Conservation (phyloP, 306 rosid genomes). For the Purshia tridentata region DNA sequence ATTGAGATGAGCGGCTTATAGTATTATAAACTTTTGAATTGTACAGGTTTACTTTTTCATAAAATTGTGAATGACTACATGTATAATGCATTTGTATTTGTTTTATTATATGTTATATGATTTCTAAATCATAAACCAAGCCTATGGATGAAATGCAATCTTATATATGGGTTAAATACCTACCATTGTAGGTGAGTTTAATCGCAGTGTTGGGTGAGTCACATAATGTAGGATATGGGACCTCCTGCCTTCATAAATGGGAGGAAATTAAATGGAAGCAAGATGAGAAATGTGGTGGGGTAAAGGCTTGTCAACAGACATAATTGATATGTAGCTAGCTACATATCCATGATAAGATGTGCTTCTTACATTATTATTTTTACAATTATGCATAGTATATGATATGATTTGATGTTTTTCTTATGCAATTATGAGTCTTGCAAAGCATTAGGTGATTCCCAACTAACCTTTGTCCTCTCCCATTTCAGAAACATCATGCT, state of each 20-base stretch:
- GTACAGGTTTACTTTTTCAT: too few species aligned
- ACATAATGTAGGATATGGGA: slow-evolving; percentile 3
- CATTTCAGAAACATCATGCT: slow-evolving; percentile 26
- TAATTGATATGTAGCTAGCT: slow-evolving; percentile 30
- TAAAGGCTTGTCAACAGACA: slow-evolving; percentile 18
- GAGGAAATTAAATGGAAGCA: neutral
- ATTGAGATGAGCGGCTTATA: too few species aligned
- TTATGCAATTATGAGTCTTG: slow-evolving; percentile 6
- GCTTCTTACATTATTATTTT: too few species aligned
- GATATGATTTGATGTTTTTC: slow-evolving; percentile 41
- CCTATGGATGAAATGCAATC: neutral
- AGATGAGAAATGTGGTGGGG: slow-evolving; percentile 37
- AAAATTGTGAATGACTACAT: too few species aligned
- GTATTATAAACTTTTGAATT: too few species aligned
- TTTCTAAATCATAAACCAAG: neutral
- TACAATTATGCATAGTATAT: neutral
- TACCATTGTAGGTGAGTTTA: neutral
- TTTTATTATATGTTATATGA: too few species aligned
- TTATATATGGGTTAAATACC: neutral
- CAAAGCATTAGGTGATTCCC: slow-evolving; percentile 32
- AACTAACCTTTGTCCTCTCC: slow-evolving; percentile 36
- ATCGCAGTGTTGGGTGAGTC: slow-evolving; percentile 2
- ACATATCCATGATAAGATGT: slow-evolving; percentile 16
- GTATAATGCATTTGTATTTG: too few species aligned
- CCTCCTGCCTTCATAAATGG: slow-evolving; percentile 3